Base-by-base conservation (phyloP, 805 yeast species). In the Zygosaccharomyces bailii region DNA sequence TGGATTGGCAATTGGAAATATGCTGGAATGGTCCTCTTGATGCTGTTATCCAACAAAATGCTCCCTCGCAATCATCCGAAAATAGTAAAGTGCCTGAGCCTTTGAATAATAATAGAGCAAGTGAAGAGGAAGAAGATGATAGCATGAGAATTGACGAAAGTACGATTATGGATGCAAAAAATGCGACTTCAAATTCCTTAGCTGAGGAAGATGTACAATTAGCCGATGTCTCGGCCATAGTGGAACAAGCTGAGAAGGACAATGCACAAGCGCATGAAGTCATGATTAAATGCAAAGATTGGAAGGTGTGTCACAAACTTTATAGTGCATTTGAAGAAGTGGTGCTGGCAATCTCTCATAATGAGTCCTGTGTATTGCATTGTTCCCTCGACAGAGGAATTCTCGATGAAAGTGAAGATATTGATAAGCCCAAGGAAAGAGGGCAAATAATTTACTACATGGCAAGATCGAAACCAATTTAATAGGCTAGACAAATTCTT, bases 381-480 rank as follows among this genome's bases (percentile, higher is more conserved):
- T 82, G 90, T 52, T 71, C 76, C 45, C 60, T 85, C 25, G 87
- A 84, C 46, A 81, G 80, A 41, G 65, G 60, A 2, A 48, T 34
- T 32, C 25, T 45, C 8, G 62, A 54, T 17, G 51, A 50, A n/a
- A 40, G 36, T 4, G 49, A 54, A 4, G 51, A 46, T 4, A 27
- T 40, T 3, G 60, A 54, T 14, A 36, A 41, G 19, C 46, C 51
- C 5, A 73, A 75, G 23, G 81, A 79, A 39, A 78, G 76, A 20
- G 82, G 83, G 18, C 85, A 82, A 54, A 73, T 85, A 17, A 70
- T 80, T 6, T 85, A 80, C 59, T 82, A 78, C 57, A 73, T 84
- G 48, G 56, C 62, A 23, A 52, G 65, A 42, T 61, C 57, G 43
- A 62, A 55, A 58, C 60, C 46, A 44, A 51, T 47, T 46, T 54